Conservation (phyloP, 2,329 filamentous ascomycete genomes). For the Penicillium sp. region DNA sequence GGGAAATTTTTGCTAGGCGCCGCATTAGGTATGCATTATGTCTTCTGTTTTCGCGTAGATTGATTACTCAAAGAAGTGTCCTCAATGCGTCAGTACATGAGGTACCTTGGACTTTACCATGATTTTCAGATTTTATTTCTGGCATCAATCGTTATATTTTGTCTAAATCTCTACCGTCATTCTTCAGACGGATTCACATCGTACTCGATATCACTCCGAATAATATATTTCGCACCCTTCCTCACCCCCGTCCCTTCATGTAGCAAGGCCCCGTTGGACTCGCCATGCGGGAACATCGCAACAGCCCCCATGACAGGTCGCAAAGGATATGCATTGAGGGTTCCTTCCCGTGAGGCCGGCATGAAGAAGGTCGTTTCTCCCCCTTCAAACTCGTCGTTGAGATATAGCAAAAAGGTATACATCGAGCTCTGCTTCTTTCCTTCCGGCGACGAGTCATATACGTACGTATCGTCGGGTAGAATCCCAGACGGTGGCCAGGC, state of each 20-base stretch:
- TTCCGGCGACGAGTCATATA: slow-evolving; percentile 60
- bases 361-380: slow-evolving; percentile 68
- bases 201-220: slow-evolving; percentile 65
- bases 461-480: slow-evolving; percentile 52
- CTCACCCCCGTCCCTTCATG: slow-evolving; percentile 66
- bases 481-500: slow-evolving; percentile 68
- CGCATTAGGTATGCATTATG: too few relatives aligned
- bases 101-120: too few relatives aligned
- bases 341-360: slow-evolving; percentile 58
- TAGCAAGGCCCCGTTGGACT: slow-evolving; percentile 57
- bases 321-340: slow-evolving; percentile 63
- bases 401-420: slow-evolving; percentile 63
- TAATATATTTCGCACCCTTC: slow-evolving; percentile 63
- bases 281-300: slow-evolving; percentile 64
- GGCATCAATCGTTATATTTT: neutral
- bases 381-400: slow-evolving; percentile 66
- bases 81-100: too few relatives aligned
- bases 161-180: slow-evolving; percentile 3
- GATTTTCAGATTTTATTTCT: too few relatives aligned
- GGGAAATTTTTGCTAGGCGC: too few relatives aligned
- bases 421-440: slow-evolving; percentile 59
- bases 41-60: too few relatives aligned
- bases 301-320: slow-evolving; percentile 63
- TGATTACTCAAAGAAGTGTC: too few relatives aligned
- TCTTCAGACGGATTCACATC: slow-evolving; percentile 45